Evolutionary conservation across 2,329 filamentous ascomycete species (phyloP).

Genomic region (Dissoconium aciculare): DNA sequence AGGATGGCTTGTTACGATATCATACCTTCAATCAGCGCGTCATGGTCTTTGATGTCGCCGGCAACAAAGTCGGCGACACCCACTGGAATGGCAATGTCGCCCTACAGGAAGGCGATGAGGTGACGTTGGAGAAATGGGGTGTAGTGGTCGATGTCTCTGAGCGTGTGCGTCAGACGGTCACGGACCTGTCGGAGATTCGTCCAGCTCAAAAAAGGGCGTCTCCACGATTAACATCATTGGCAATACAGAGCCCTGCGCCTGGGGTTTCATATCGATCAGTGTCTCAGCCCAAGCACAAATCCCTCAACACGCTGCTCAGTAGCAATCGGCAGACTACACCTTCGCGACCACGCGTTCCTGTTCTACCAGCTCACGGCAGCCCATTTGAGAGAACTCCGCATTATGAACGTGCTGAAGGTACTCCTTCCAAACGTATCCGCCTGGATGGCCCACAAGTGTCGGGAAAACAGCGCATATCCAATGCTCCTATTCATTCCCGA

Average conservation of each 20-base stretch:
- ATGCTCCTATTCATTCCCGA: too few relatives aligned
- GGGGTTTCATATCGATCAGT: conserved; percentile 10
- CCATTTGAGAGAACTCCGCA: too few relatives aligned
- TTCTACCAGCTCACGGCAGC: too few relatives aligned
- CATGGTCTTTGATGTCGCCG: conserved; percentile 75
- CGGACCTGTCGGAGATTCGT: conserved; percentile 56
- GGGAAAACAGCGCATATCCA: too few relatives aligned
- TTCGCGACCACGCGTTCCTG: too few relatives aligned
- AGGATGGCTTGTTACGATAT: conserved; percentile 75
- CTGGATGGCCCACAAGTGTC: too few relatives aligned
- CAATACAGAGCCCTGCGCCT: conserved; percentile 10
- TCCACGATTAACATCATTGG: conserved; percentile 13
- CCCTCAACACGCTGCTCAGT: conserved; percentile 48
- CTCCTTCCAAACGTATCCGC: too few relatives aligned
- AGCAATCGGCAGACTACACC: too few relatives aligned
- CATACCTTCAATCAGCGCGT: conserved; percentile 83
- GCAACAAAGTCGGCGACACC: conserved; percentile 69
- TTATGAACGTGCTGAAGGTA: too few relatives aligned
- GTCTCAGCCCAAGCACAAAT: conserved; percentile 38
- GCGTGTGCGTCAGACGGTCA: conserved; percentile 53
- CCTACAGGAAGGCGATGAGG: conserved; percentile 68
- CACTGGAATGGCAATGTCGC: conserved; percentile 59
- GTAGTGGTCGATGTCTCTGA: conserved; percentile 71
- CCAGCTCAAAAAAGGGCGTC: background rate
- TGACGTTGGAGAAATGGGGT: conserved; percentile 60